Base-by-base conservation (phyloP, 75 land plant genomes). In the Pinus tabuliformis region DNA sequence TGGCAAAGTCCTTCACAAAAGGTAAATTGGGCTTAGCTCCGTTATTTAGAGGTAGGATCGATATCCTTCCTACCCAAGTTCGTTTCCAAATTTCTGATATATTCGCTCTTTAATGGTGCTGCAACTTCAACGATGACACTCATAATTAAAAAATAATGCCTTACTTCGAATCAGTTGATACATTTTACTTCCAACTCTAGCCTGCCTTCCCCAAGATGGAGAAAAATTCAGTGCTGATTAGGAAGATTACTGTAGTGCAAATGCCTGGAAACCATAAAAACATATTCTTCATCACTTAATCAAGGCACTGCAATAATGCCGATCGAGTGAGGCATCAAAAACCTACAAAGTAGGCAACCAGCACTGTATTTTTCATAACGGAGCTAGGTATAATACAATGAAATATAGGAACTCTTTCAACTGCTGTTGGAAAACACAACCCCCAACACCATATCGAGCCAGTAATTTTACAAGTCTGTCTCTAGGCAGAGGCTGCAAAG, bases 171-270 rank as follows among this genome's bases (percentile, higher is more conserved):
- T 62, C 21, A 45, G 17, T 62, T 65, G 42, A 30, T 33, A 66
- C 84, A 82, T 61, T 73, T 65, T 16, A 82, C 58, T 37, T 58
- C 49, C 60, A 85, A 74, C 45, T 85, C 85, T 56, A 85, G 64
- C 14, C 24, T 85, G 54, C 54, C 54, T 49, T 49, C 18, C 85
- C 58, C 84, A 84, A 45, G 57, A 15, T 36, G 86, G 86, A 21
- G 84, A 75, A 28, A 84, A 78, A 62, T 84, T 82, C 4, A 81
- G 86, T 84, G 73, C 78, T 84, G 61, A 80, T 74, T 6, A 84
- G 80, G 33, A 81, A 81, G 60, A 33, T 33, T 75, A 80, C 21
- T 77, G 22, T 49, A 77, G 1, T 16, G 26, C 26, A 26, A 26
- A 26, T 45, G 11, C 54, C 54, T 24, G 54, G 13, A 68, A 68